These are phyloP conservation scores for Persicaria tinctoria DNA, from an alignment of 148 eudicot genomes.

Conservation along the genomic window DNA sequence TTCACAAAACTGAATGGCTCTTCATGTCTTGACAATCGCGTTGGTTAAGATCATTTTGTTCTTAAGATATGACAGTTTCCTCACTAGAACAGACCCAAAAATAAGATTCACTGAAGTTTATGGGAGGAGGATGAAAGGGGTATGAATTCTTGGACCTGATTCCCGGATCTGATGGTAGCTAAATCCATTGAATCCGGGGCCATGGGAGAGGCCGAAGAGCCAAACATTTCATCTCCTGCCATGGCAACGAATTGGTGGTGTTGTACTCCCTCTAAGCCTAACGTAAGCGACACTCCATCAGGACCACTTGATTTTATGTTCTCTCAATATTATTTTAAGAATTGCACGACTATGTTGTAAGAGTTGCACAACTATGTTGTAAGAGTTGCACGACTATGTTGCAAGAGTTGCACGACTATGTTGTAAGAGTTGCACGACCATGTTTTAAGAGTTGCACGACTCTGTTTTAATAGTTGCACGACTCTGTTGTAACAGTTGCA, in stretches of 20 bases:
- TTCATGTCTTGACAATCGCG: background rate
- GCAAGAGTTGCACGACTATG: no score
- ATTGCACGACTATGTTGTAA: no score
- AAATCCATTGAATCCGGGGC: background rate
- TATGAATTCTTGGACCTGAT: background rate
- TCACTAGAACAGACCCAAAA: background rate
- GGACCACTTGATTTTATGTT: no score
- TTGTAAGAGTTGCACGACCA: no score
- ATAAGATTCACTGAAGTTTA: background rate
- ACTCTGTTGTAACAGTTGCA: no score
- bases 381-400: no score
- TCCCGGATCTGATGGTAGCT: background rate
- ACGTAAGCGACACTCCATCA: background rate
- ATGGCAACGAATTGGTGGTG: background rate
- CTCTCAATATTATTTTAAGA: no score
- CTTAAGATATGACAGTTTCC: background rate
- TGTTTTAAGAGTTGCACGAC: no score
- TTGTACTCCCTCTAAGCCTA: background rate
- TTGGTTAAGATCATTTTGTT: background rate
- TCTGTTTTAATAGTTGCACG: no score
- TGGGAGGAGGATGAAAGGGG: background rate
- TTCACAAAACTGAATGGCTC: background rate
- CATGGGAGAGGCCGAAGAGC: background rate
- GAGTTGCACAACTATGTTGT: no score
- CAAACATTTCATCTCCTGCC: background rate